A percentile compares a stretch with the other conserved stretches of the same genome.
These are phyloP conservation scores for Beauveria varroae DNA, from an alignment of 2,329 filamentous ascomycete species.

Conservation along the genomic window DNA sequence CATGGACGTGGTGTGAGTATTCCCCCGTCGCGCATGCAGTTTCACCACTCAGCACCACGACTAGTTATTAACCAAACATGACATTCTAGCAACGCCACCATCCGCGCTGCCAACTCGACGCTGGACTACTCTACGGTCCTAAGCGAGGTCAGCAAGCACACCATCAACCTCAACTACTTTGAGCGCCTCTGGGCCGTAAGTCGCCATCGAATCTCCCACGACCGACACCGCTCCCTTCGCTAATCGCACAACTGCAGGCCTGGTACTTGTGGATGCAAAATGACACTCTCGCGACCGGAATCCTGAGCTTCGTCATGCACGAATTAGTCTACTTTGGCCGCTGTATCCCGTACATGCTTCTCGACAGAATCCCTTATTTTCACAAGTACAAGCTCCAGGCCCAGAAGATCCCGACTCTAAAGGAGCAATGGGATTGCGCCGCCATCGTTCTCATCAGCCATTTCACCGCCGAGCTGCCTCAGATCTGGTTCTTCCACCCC, in stretches of 20 bases:
- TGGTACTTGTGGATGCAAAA: conserved; percentile 99
- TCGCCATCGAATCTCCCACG: conserved; percentile 18
- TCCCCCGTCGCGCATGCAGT: neutral
- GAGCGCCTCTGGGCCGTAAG: conserved; percentile 83
- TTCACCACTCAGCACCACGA: neutral
- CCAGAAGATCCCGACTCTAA: conserved; percentile 81
- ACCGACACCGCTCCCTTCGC: neutral
- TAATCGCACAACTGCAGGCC: conserved; percentile 37
- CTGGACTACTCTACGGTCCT: conserved; percentile 50
- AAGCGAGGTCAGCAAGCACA: conserved; percentile 60
- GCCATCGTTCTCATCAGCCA: conserved; percentile 88
- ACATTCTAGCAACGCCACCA: conserved; percentile 42
- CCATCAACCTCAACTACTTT: conserved; percentile 76
- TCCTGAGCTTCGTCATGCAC: conserved; percentile 96
- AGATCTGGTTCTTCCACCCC: conserved; percentile 99
- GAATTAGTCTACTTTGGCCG: conserved; percentile 93
- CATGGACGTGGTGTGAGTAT: conserved; percentile 29
- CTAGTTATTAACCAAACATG: neutral
- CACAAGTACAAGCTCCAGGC: conserved; percentile 91
- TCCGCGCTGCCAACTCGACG: conserved; percentile 39
- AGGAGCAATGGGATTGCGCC: conserved; percentile 92
- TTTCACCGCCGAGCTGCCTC: conserved; percentile 95
- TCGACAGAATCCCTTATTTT: conserved; percentile 81
- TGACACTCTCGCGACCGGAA: conserved; percentile 89
- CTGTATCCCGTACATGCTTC: conserved; percentile 82